These are phyloP conservation scores for Candida tropicalis DNA, from an alignment of 1,139 yeast genomes.

Conservation along the genomic window DNA sequence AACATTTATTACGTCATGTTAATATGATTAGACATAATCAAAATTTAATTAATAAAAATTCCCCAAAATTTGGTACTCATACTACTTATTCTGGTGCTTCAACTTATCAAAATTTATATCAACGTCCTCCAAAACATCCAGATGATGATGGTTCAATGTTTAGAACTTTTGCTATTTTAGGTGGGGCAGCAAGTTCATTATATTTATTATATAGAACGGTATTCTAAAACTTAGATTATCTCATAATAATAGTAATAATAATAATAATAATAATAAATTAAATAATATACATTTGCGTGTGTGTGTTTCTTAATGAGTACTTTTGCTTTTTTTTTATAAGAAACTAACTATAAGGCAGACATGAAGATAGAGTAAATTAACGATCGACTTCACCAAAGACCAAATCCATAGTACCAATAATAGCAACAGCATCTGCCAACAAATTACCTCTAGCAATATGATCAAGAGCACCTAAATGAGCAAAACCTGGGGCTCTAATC, in stretches of 20 bases:
- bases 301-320: too few species aligned
- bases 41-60: not conserved
- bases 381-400: constrained; percentile 96
- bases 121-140: constrained; percentile 23
- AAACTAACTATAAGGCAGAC: too few species aligned
- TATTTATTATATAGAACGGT: constrained; percentile 26
- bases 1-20: constrained; percentile 46
- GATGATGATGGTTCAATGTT: constrained; percentile 24
- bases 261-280: constrained; percentile 1
- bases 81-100: constrained; percentile 10
- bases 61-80: constrained; percentile 11
- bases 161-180: constrained; percentile 27
- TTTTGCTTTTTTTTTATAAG: too few species aligned
- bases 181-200: constrained; percentile 38
- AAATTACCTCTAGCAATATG: constrained; percentile 84
- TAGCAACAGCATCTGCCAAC: constrained; percentile 91
- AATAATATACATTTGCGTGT: constrained; percentile 4
- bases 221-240: constrained; percentile 4
- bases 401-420: constrained; percentile 93
- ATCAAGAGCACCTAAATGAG: constrained; percentile 87
- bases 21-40: constrained; percentile 11
- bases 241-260: not conserved
- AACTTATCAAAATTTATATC: constrained; percentile 36
- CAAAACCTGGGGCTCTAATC: constrained; percentile 92
- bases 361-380: constrained; percentile 25